Evolutionary conservation across 257 asterid genomes (phyloP).

Genomic region (Solanum sejunctum): DNA sequence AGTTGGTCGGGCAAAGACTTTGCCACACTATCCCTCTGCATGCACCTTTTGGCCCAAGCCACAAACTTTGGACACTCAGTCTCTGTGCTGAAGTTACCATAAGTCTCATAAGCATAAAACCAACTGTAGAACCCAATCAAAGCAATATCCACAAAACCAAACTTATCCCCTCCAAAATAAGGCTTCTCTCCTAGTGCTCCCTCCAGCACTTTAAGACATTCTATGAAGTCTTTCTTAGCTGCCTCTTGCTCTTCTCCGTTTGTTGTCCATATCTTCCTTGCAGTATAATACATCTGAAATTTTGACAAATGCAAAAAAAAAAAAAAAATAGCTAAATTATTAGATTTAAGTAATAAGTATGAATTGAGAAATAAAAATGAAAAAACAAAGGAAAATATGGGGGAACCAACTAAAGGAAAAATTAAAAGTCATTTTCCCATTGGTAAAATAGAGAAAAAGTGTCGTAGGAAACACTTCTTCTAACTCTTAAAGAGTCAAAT

Average conservation of each 20-base stretch:
- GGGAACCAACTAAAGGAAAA: too few species aligned
- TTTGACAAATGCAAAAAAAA: not conserved
- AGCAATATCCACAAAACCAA: not conserved
- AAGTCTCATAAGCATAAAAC: not conserved
- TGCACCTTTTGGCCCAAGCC: not conserved
- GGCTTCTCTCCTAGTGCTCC: not conserved
- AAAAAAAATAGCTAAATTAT: too few species aligned
- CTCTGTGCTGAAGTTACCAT: not conserved
- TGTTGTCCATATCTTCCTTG: not conserved
- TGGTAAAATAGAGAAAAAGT: too few species aligned
- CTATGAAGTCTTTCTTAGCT: slow-evolving; percentile 1
- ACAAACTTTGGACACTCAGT: not conserved
- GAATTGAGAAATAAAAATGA: too few species aligned
- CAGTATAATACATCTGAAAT: not conserved
- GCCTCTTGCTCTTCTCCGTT: not conserved
- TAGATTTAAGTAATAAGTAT: too few species aligned
- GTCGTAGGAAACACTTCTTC: too few species aligned
- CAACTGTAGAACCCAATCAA: not conserved
- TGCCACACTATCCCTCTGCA: not conserved
- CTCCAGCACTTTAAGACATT: not conserved
- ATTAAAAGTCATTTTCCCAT: too few species aligned
- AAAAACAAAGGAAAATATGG: too few species aligned
- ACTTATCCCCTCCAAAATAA: not conserved
- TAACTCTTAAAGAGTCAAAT: too few species aligned
- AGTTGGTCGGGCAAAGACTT: not conserved